A percentile compares a stretch with the other conserved stretches of the same genome.
phyloP scores from a whole-genome alignment of 2,329 filamentous ascomycete genomes.

The Epichloe uncinata region DNA sequence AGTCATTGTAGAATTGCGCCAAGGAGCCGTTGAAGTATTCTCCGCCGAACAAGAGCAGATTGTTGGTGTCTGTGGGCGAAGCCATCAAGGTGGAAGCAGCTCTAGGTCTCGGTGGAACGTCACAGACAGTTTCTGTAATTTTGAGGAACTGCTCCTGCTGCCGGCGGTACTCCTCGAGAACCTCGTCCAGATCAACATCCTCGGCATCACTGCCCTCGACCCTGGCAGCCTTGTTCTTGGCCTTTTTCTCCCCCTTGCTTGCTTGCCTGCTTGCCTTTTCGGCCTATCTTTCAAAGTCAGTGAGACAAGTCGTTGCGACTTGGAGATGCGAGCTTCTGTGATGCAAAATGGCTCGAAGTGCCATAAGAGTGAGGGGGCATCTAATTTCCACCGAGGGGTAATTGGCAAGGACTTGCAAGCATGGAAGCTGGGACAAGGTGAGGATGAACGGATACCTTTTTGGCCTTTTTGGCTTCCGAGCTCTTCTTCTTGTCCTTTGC shows the following conservation, averaged over 20 bases:
- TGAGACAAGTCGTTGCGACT: neutral
- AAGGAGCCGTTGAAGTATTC: slow-evolving; percentile 91
- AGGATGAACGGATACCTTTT: slow-evolving; percentile 22
- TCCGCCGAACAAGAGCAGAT: slow-evolving; percentile 83
- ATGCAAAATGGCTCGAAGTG: neutral
- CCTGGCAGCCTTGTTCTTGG: slow-evolving; percentile 56
- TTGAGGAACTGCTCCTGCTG: slow-evolving; percentile 91
- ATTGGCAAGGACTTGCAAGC: neutral
- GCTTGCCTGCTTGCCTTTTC: slow-evolving; percentile 67
- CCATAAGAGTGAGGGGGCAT: neutral
- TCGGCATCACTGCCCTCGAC: slow-evolving; percentile 75
- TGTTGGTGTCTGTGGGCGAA: slow-evolving; percentile 74
- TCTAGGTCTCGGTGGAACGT: slow-evolving; percentile 61
- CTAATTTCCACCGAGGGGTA: slow-evolving; percentile 4
- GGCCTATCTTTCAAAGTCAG: slow-evolving; percentile 21
- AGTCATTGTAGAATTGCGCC: slow-evolving; percentile 57
- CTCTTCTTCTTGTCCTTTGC: slow-evolving; percentile 41
- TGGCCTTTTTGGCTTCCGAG: slow-evolving; percentile 36
- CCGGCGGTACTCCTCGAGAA: slow-evolving; percentile 84
- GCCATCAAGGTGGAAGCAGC: slow-evolving; percentile 72
- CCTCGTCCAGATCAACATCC: slow-evolving; percentile 83
- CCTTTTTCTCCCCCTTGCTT: slow-evolving; percentile 75
- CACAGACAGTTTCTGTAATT: slow-evolving; percentile 66
- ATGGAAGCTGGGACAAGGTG: slow-evolving; percentile 1
- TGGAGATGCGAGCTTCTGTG: neutral